Evolutionary conservation across 2,329 filamentous ascomycete genomes (phyloP).

Genomic region (Gyromitra esculenta): DNA sequence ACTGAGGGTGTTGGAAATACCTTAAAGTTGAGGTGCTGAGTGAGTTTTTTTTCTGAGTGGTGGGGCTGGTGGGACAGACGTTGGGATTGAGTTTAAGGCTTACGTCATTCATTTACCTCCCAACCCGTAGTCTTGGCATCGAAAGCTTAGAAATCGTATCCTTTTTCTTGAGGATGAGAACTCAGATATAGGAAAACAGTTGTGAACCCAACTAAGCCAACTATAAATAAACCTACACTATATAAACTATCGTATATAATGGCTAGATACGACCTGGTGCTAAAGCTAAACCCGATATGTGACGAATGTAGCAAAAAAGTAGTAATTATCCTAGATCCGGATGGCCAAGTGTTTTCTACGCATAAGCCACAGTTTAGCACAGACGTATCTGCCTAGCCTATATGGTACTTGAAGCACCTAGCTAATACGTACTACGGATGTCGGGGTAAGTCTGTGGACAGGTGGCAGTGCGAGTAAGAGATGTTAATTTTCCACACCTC

Average conservation of each 20-base stretch:
- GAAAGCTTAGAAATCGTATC: neutral
- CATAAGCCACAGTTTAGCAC: too few species aligned
- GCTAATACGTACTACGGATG: too few species aligned
- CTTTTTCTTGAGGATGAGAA: neutral
- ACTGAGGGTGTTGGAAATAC: neutral
- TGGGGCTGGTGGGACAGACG: constrained; percentile 31
- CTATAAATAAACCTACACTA: neutral
- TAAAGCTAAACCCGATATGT: too few species aligned
- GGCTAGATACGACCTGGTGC: too few species aligned
- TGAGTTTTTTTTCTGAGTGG: constrained; percentile 22
- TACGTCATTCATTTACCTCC: neutral
- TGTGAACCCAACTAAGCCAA: neutral
- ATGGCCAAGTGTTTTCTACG: too few species aligned
- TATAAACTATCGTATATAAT: neutral
- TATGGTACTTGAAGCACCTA: too few species aligned
- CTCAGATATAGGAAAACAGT: neutral
- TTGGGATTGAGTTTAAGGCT: constrained; percentile 33
- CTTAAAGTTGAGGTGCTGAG: neutral
- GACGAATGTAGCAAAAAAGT: too few species aligned
- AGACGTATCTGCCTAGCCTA: too few species aligned
- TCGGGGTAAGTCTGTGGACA: too few species aligned
- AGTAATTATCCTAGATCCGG: too few species aligned
- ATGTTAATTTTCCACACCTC: too few species aligned
- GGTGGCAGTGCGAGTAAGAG: too few species aligned
- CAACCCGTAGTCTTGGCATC: constrained; percentile 17